A percentile compares a stretch with the other conserved stretches of the same genome.
Conservation (phyloP, 2,329 filamentous ascomycete genomes). For the Falciphora oryzae region DNA sequence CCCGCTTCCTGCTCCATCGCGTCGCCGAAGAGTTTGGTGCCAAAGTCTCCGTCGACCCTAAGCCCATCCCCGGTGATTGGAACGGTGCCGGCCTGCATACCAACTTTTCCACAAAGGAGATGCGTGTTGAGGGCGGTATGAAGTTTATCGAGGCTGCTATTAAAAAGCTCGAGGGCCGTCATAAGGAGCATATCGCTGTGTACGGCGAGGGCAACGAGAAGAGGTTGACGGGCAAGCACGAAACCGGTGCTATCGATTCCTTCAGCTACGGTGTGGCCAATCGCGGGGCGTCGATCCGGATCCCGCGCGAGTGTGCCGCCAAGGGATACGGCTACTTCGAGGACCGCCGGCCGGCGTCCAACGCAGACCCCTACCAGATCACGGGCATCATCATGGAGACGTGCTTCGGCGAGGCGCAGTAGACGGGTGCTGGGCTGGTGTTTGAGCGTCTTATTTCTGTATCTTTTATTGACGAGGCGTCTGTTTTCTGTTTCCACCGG, state of each 20-base stretch:
- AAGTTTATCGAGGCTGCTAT: slow-evolving; percentile 85
- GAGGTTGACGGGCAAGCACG: slow-evolving; percentile 87
- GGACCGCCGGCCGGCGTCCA: slow-evolving; percentile 64
- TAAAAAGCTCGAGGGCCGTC: slow-evolving; percentile 77
- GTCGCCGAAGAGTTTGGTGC: slow-evolving; percentile 95
- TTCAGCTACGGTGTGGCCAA: slow-evolving; percentile 95
- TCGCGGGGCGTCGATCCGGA: slow-evolving; percentile 89
- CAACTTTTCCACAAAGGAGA: slow-evolving; percentile 88
- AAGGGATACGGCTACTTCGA: slow-evolving; percentile 64
- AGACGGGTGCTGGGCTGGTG: neutral
- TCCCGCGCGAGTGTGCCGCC: slow-evolving; percentile 59
- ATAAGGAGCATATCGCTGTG: slow-evolving; percentile 79
- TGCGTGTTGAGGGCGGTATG: slow-evolving; percentile 89
- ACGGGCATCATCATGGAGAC: slow-evolving; percentile 35
- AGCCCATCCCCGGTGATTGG: slow-evolving; percentile 92
- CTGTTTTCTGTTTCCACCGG: neutral
- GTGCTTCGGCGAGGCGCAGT: slow-evolving; percentile 11
- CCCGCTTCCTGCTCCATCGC: slow-evolving; percentile 72
- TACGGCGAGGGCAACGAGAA: slow-evolving; percentile 94
- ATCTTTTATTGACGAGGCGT: neutral
- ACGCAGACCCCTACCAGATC: slow-evolving; percentile 59
- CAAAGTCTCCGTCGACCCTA: slow-evolving; percentile 91
- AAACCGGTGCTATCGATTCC: slow-evolving; percentile 89
- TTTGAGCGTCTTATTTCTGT: neutral
- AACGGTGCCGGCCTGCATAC: slow-evolving; percentile 73